Percentiles rank a stretch among this genome's conserved stretches.
Evolutionary conservation across 768 basidiomycete genomes (phyloP).

Genomic region (Macrolepiota albuminosa): DNA sequence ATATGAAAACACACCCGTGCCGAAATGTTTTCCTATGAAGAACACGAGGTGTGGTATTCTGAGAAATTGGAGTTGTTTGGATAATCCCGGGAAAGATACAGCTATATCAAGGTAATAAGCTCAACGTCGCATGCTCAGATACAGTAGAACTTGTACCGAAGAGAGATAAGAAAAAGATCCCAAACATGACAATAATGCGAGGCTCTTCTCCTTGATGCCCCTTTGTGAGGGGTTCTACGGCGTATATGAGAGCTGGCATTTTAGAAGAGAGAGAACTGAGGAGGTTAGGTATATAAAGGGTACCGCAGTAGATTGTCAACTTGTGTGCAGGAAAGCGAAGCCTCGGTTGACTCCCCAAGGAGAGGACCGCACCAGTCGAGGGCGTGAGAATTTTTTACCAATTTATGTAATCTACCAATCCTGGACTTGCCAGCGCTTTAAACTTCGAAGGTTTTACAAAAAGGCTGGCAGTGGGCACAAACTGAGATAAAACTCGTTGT

Average conservation of each 20-base stretch:
- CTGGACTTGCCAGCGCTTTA: neutral
- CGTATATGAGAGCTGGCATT: neutral
- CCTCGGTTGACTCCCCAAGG: neutral
- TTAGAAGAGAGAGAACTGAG: neutral
- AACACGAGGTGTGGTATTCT: conserved; percentile 66
- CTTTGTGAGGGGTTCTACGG: neutral
- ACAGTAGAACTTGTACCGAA: conserved; percentile 38
- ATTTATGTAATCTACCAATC: neutral
- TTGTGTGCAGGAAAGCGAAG: neutral
- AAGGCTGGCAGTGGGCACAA: neutral
- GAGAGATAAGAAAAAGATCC: conserved; percentile 58
- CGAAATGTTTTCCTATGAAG: conserved; percentile 86
- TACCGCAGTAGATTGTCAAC: neutral
- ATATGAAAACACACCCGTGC: conserved; percentile 47
- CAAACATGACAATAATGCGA: conserved; percentile 34
- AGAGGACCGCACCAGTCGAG: conserved; percentile 15
- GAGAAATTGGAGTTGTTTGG: conserved; percentile 46
- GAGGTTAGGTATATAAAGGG: neutral
- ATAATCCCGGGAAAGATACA: conserved; percentile 69
- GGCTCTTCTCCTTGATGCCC: conserved; percentile 7
- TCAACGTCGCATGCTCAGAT: neutral
- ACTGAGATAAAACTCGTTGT: neutral
- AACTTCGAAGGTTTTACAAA: neutral
- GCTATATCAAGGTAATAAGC: conserved; percentile 29
- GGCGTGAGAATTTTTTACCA: neutral